Evolutionary conservation across 495 filamentous ascomycete genomes (phyloP).

Genomic region (Aspergillus carlsbadensis): DNA sequence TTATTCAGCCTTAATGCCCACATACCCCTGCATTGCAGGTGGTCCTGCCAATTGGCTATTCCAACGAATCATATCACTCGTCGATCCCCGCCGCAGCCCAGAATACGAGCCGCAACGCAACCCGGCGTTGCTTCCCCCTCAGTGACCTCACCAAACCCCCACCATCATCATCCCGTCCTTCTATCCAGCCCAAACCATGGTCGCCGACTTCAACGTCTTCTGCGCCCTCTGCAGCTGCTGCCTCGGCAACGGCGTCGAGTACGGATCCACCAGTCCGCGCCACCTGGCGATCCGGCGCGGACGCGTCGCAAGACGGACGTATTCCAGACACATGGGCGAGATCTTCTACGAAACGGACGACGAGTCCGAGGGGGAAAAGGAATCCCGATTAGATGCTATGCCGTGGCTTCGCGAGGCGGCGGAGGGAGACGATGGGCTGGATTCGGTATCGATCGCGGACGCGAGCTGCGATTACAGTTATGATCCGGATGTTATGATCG

Average conservation of each 20-base stretch:
- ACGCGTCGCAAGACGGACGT: not conserved
- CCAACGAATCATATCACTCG: too few species aligned
- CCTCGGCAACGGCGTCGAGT: not conserved
- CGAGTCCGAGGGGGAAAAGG: not conserved
- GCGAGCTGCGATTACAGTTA: not conserved
- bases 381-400: not conserved
- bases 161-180: too few species aligned
- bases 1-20: too few species aligned
- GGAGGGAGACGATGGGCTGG: not conserved
- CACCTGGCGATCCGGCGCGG: not conserved
- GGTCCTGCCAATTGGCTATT: too few species aligned
- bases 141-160: too few species aligned
- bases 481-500: not conserved
- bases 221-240: conserved; percentile 1
- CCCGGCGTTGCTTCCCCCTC: too few species aligned
- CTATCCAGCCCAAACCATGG: too few species aligned
- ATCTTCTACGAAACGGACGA: not conserved
- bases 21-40: too few species aligned
- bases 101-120: too few species aligned
- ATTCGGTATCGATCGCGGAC: not conserved
- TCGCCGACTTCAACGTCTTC: not conserved
- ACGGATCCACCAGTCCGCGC: not conserved
- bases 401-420: not conserved
- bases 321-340: not conserved
- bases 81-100: too few species aligned